Conservation (phyloP, 495 filamentous ascomycete species). For the Cairneyella variabilis region DNA sequence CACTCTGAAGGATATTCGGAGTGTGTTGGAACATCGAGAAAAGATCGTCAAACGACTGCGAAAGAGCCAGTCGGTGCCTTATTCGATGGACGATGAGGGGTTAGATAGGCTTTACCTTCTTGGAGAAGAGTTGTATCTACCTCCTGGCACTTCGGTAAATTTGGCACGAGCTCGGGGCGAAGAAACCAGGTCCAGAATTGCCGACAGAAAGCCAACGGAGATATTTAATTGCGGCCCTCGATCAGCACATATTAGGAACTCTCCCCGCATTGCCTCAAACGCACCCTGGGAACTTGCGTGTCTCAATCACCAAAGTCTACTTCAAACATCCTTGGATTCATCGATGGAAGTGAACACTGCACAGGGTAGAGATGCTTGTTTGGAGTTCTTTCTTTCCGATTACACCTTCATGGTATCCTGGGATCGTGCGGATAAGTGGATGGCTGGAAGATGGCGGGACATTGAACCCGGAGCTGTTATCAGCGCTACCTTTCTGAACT, state of each 20-base stretch:
- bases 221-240: conserved; percentile 10
- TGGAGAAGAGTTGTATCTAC: conserved; percentile 6
- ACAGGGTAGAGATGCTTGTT: conserved; percentile 3
- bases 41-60: conserved; percentile 6
- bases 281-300: conserved; percentile 14
- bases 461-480: conserved; percentile 8
- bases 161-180: conserved; percentile 2
- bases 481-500: conserved; percentile 8
- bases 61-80: conserved; percentile 7
- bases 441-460: conserved; percentile 17
- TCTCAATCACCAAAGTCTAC: conserved; percentile 5
- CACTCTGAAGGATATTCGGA: neutral
- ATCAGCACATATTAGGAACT: conserved; percentile 1
- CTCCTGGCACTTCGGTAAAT: neutral
- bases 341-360: neutral
- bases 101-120: conserved; percentile 9
- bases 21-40: neutral
- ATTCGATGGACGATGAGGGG: conserved; percentile 13
- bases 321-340: neutral
- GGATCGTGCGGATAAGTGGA: conserved; percentile 9
- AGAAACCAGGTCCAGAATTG: conserved; percentile 5
- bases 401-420: conserved; percentile 16
- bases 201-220: conserved; percentile 6
- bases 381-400: conserved; percentile 12
- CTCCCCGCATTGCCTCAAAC: neutral